Evolutionary conservation across 352 stramenopile genomes (phyloP).

Genomic region (Phytophthora melonis): DNA sequence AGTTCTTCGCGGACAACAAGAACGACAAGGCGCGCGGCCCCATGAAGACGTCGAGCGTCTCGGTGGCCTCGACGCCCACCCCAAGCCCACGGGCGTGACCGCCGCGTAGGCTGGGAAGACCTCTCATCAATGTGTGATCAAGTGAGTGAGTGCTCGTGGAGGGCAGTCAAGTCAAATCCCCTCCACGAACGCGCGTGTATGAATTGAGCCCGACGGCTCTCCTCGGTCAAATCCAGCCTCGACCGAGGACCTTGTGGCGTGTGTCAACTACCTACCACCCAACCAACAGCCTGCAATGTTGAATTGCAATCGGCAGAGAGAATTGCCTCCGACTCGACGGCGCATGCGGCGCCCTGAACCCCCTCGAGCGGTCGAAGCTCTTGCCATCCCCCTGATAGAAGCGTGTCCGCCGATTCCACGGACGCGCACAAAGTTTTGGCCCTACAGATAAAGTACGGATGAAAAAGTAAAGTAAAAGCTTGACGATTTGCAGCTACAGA

Average conservation of each 20-base stretch:
- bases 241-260: constrained; percentile 1
- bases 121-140: constrained; percentile 19
- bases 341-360: constrained; percentile 35
- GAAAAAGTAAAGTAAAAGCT: constrained; percentile 52
- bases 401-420: constrained; percentile 40
- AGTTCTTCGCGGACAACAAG: constrained; percentile 74
- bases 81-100: constrained; percentile 58
- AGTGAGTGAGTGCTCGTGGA: constrained; percentile 30
- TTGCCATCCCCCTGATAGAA: constrained; percentile 38
- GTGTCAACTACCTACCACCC: constrained; percentile 11
- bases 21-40: constrained; percentile 52
- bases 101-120: constrained; percentile 39
- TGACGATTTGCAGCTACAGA: constrained; percentile 35
- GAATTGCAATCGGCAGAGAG: constrained; percentile 37
- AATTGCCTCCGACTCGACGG: constrained; percentile 34
- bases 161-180: constrained; percentile 1
- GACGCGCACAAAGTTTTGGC: constrained; percentile 46
- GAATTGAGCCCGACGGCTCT: constrained; percentile 33
- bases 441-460: constrained; percentile 57
- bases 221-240: background rate
- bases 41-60: constrained; percentile 46
- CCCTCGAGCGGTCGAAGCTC: constrained; percentile 22
- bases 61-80: constrained; percentile 41
- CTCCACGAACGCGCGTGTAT: constrained; percentile 10
- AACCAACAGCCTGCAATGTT: constrained; percentile 22